Evolutionary conservation across 805 yeast species (phyloP).

Genomic region (Ascoidea asiatica): DNA sequence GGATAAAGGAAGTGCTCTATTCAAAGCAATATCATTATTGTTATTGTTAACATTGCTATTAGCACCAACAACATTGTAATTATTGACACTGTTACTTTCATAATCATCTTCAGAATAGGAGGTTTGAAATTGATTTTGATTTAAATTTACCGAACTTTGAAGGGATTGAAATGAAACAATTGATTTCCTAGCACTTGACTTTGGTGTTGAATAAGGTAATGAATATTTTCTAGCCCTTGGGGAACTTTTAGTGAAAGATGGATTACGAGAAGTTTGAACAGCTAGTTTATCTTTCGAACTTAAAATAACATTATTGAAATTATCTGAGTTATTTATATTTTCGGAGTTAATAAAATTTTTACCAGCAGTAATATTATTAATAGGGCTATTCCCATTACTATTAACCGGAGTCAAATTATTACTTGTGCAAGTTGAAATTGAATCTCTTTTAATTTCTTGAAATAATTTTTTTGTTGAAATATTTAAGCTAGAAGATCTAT

Average conservation of each 20-base stretch:
- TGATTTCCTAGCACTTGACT: neutral
- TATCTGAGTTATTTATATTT: too few species aligned
- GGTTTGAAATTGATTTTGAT: neutral
- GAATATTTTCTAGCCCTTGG: neutral
- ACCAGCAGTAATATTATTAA: neutral
- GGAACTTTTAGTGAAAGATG: neutral
- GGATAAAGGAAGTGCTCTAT: neutral
- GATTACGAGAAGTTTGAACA: neutral
- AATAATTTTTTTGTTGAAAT: neutral
- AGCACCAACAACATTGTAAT: too few species aligned
- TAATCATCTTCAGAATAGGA: too few species aligned
- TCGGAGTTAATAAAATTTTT: neutral
- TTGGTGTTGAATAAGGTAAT: neutral
- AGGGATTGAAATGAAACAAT: neutral
- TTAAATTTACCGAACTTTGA: neutral
- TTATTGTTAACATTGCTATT: too few species aligned
- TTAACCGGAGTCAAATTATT: too few species aligned
- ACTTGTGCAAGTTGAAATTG: neutral
- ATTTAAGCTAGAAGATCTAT: neutral
- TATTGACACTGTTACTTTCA: too few species aligned
- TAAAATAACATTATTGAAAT: neutral
- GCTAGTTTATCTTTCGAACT: too few species aligned
- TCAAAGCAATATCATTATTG: neutral
- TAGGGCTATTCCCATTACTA: too few species aligned
- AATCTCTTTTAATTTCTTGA: neutral